These are phyloP conservation scores for Capsicum rhomboideum DNA, from an alignment of 257 asterid genomes.

Conservation along the genomic window DNA sequence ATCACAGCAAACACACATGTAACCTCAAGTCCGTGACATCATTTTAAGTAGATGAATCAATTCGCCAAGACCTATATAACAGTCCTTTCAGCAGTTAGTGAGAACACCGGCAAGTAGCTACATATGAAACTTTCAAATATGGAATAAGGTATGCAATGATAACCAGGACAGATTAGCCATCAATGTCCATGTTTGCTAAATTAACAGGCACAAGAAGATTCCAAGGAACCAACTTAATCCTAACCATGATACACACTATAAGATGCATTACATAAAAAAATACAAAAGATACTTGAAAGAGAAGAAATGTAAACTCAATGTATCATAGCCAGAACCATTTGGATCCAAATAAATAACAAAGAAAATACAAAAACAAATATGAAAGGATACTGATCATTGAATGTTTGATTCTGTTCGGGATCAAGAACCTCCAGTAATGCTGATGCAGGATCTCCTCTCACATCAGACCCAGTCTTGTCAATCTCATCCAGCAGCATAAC, in stretches of 20 bases:
- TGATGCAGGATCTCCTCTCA: constrained; percentile 98
- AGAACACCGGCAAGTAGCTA: background rate
- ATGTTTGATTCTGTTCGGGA: constrained; percentile 93
- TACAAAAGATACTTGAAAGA: background rate
- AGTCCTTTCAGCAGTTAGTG: background rate
- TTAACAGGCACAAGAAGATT: too few species aligned
- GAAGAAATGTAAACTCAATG: background rate
- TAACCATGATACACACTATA: too few species aligned
- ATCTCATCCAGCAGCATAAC: constrained; percentile 99
- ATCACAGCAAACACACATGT: constrained; percentile 15
- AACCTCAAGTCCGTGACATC: background rate
- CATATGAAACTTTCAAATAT: background rate
- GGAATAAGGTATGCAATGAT: background rate
- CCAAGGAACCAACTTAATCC: too few species aligned
- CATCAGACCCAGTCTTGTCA: constrained; percentile 98
- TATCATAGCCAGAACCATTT: background rate
- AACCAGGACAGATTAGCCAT: background rate
- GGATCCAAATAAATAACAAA: background rate
- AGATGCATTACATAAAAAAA: background rate
- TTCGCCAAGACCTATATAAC: background rate
- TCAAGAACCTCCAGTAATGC: constrained; percentile 98
- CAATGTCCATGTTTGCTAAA: background rate
- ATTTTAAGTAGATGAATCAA: background rate
- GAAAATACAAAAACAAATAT: constrained; percentile 7
- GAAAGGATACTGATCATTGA: constrained; percentile 96